Evolutionary conservation across 2,329 filamentous ascomycete species (phyloP).

Genomic region (Penicillium psychrosexuale): DNA sequence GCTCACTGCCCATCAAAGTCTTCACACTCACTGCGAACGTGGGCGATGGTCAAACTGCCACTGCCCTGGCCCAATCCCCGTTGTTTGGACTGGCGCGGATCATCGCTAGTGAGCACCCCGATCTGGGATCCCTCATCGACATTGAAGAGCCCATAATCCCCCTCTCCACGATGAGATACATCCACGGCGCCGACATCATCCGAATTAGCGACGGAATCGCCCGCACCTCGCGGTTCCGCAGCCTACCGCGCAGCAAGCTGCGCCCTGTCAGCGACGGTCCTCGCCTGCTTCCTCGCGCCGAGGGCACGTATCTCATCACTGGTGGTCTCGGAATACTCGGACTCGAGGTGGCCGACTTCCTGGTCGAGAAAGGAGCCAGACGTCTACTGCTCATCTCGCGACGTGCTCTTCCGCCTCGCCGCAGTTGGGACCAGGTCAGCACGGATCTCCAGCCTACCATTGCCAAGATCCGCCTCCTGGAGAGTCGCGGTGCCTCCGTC

Average conservation of each 20-base stretch:
- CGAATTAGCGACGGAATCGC: conserved; percentile 41
- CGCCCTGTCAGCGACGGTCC: conserved; percentile 18
- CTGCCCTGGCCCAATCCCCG: conserved; percentile 36
- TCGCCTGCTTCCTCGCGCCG: conserved; percentile 13
- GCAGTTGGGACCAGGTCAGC: conserved; percentile 25
- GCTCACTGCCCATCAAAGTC: conserved; percentile 16
- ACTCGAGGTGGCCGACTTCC: conserved; percentile 36
- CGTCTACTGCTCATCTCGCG: conserved; percentile 44
- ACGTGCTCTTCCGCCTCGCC: conserved; percentile 36
- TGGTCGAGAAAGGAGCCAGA: conserved; percentile 42
- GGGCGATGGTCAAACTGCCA: conserved; percentile 23
- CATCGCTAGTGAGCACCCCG: conserved; percentile 39
- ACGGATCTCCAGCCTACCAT: conserved; percentile 11
- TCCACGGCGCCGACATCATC: conserved; percentile 38
- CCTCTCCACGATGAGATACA: conserved; percentile 38
- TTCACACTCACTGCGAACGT: conserved; percentile 32
- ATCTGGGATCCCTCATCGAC: conserved; percentile 42
- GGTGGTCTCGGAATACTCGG: conserved; percentile 44
- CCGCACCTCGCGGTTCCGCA: conserved; percentile 31
- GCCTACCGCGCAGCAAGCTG: conserved; percentile 1
- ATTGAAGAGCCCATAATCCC: conserved; percentile 33
- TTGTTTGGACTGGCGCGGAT: conserved; percentile 40
- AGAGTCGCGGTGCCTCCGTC: conserved; percentile 32
- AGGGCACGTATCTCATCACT: conserved; percentile 45
- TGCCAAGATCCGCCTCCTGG: conserved; percentile 30